Evolutionary conservation across 1,284 basidiomycete species (phyloP), one percentile per base, ranked within the genome.

Genomic region (Marasmius tenuissimus): DNA sequence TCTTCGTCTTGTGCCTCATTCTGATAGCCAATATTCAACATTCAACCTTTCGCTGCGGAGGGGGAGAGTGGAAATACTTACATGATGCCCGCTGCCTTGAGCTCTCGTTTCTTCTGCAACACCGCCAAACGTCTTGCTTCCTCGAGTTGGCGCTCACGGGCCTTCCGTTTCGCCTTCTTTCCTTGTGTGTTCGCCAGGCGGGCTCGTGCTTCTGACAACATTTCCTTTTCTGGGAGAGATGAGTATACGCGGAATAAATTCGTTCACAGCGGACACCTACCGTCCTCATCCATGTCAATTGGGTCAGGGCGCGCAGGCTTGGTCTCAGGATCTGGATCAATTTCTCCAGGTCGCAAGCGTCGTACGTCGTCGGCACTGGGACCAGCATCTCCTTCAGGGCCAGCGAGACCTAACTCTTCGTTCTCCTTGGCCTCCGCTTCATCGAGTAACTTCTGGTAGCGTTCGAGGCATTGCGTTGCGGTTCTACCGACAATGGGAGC

Each of bases 261-360:
- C 18, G 22, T 39, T 39, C 54, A 20, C 49, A 50, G 22, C 34
- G 22, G 18, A 27, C 51, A 76, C 83, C 65, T 65, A 91, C 93
- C 93, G 73, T 97, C 97, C 76, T 99, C 97, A 75, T 99, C 97
- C 97, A 99, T 99, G 78, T 99, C 97, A 70, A 99, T 97, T 5
- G 97, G 97, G 80, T 99, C 97, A 5, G 97, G 97, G 35, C 97
- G 85, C 1, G 97, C 97, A 54, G 97, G 94, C 73, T 98, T 97
- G 11, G 97, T 97, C 76, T 99, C 97, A 1, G 97, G 97, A 78
- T 99, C 96, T 1, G 97, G 96, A 74, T 99, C 97, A 69, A 99
- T 97, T 79, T 99, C 97, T 58, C 97, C 97, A 4, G 96, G 95
- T 58, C 96, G 85, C 63, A 99, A 80, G 65, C 89, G 85, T 61